phyloP scores from a whole-genome alignment of 805 yeast species.

The Candida pseudofarinosa region DNA sequence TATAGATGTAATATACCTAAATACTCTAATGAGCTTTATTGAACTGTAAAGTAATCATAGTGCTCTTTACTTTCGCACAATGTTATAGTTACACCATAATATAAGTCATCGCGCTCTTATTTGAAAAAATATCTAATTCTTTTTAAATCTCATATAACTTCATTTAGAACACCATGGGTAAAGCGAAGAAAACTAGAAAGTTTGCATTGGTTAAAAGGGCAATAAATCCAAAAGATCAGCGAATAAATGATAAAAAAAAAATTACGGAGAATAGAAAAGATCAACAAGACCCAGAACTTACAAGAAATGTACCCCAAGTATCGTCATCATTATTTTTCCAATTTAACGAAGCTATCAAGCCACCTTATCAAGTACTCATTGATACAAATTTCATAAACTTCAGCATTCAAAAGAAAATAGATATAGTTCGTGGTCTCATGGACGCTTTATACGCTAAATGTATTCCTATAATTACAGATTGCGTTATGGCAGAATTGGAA shows the following conservation, averaged over 20 bases:
- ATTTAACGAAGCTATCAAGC: slow-evolving; percentile 88
- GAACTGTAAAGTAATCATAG: no score
- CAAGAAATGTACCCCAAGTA: slow-evolving; percentile 70
- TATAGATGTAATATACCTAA: no score
- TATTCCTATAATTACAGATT: slow-evolving; percentile 92
- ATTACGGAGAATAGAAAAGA: slow-evolving; percentile 27
- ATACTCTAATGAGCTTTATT: no score
- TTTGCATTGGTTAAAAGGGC: slow-evolving; percentile 89
- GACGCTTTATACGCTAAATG: slow-evolving; percentile 92
- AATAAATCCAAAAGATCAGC: slow-evolving; percentile 66
- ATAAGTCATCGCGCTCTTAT: neutral
- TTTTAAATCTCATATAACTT: neutral
- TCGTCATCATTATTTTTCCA: slow-evolving; percentile 94
- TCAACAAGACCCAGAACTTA: slow-evolving; percentile 64
- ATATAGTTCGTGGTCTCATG: slow-evolving; percentile 95
- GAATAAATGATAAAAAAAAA: slow-evolving; percentile 44
- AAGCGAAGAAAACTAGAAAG: slow-evolving; percentile 95
- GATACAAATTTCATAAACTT: slow-evolving; percentile 97
- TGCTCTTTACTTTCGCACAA: neutral
- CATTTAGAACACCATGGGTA: slow-evolving; percentile 71
- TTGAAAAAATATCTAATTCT: neutral
- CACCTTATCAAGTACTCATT: slow-evolving; percentile 94
- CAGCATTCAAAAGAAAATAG: slow-evolving; percentile 93
- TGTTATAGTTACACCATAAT: no score
- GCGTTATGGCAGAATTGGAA: slow-evolving; percentile 97